phyloP scores from a whole-genome alignment of 2,329 filamentous ascomycete genomes.

The Taxawa tesnikishii region DNA sequence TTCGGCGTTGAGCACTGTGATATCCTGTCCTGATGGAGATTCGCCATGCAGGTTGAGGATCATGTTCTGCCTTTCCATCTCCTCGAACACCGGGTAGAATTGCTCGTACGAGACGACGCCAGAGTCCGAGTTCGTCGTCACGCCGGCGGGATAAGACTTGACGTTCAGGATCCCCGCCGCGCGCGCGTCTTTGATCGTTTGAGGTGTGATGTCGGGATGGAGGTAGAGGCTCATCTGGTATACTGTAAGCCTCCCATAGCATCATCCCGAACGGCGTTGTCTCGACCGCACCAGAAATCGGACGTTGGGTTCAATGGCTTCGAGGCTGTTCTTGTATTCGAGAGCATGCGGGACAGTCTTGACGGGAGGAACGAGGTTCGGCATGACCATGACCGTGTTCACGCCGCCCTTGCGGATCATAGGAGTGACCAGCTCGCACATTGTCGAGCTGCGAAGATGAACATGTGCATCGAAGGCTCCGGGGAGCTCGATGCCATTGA shows the following conservation, averaged over 20 bases:
- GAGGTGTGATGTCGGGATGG: conserved; percentile 35
- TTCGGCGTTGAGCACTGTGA: conserved; percentile 52
- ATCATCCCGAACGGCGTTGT: too few species aligned
- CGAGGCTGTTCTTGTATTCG: conserved; percentile 30
- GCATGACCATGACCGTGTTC: conserved; percentile 43
- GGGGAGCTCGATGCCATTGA: conserved; percentile 32
- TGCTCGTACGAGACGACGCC: conserved; percentile 58
- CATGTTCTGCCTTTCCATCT: conserved; percentile 74
- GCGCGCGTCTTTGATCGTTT: conserved; percentile 57
- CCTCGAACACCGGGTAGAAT: conserved; percentile 71
- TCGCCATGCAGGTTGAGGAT: conserved; percentile 94
- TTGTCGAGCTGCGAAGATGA: conserved; percentile 39
- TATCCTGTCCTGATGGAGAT: conserved; percentile 39
- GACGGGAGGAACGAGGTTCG: conserved; percentile 38
- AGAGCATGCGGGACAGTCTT: conserved; percentile 35
- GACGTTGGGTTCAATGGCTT: conserved; percentile 34
- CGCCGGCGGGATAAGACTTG: conserved; percentile 53
- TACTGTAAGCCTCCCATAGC: too few species aligned
- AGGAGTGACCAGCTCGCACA: conserved; percentile 38
- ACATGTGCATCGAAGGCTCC: conserved; percentile 40
- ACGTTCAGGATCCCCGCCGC: conserved; percentile 59
- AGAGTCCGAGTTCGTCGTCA: conserved; percentile 48
- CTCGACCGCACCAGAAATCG: conserved; percentile 30
- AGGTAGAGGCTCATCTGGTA: conserved; percentile 37
- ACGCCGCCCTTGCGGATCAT: conserved; percentile 39